A percentile compares a stretch with the other conserved stretches of the same genome.
These are phyloP conservation scores for Citrus sp. DNA, from an alignment of 345 rosid genomes.

Conservation along the genomic window DNA sequence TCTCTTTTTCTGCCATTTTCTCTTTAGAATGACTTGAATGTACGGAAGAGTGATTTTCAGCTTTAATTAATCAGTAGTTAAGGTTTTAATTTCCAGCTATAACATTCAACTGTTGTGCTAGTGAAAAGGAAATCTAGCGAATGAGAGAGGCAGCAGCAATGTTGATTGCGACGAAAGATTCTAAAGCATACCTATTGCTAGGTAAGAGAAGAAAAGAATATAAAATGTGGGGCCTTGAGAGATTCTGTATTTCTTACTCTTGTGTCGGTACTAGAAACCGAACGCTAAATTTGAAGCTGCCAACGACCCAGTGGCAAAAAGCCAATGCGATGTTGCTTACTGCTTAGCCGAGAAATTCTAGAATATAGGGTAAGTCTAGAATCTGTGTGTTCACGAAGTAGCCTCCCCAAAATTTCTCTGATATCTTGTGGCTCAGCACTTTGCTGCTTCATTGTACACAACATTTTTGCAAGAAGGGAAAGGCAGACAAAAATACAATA, in stretches of 20 bases:
- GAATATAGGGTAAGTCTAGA: not conserved
- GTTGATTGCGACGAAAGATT: not conserved
- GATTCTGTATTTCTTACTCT: not conserved
- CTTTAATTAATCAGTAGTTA: not conserved
- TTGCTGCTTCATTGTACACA: not conserved
- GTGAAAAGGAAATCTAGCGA: not conserved
- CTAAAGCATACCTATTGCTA: conserved; percentile 1
- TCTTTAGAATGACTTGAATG: not conserved
- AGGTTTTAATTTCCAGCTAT: not conserved
- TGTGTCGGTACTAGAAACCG: not conserved
- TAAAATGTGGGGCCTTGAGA: conserved; percentile 13
- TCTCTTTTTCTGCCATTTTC: not conserved
- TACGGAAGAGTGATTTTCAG: not conserved
- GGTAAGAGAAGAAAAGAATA: conserved; percentile 12
- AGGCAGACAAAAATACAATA: not conserved
- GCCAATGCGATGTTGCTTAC: no score
- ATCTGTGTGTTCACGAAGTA: not conserved
- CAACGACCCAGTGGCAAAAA: not conserved
- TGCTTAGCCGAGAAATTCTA: no score
- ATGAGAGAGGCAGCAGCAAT: not conserved
- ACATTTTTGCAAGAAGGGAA: not conserved
- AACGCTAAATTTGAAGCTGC: not conserved
- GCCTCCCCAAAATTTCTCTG: not conserved
- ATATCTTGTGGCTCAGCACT: no score
- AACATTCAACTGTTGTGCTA: not conserved